Conservation (phyloP, 2,329 filamentous ascomycete genomes). For the Malbranchea cinnamomea region DNA sequence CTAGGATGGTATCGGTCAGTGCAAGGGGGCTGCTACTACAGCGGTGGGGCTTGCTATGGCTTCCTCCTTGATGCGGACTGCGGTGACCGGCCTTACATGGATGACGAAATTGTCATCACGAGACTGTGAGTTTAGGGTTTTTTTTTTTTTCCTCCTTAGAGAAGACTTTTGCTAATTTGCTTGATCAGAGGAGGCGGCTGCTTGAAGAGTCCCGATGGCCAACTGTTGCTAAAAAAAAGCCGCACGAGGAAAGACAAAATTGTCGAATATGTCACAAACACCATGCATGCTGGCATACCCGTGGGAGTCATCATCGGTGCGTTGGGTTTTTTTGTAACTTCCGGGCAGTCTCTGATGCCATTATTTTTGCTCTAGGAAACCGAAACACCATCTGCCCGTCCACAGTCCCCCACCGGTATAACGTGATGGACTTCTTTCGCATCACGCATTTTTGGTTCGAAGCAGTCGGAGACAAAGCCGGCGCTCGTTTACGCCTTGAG, state of each 20-base stretch:
- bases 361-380: constrained; percentile 31
- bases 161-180: constrained; percentile 10
- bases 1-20: constrained; percentile 47
- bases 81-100: constrained; percentile 42
- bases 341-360: constrained; percentile 1
- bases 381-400: constrained; percentile 35
- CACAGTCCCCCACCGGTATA: constrained; percentile 43
- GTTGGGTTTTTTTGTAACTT: too few species aligned
- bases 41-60: constrained; percentile 35
- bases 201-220: constrained; percentile 30
- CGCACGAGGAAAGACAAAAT: constrained; percentile 25
- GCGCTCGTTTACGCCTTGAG: constrained; percentile 49
- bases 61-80: constrained; percentile 45
- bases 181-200: constrained; percentile 39
- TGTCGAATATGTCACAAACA: constrained; percentile 31
- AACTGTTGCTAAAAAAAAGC: constrained; percentile 33
- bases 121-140: constrained; percentile 44
- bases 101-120: constrained; percentile 47
- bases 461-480: constrained; percentile 25
- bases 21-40: constrained; percentile 44
- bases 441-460: constrained; percentile 57
- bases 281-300: constrained; percentile 32
- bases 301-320: constrained; percentile 43
- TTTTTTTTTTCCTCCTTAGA: neutral
- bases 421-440: constrained; percentile 54